phyloP scores from a whole-genome alignment of 106 monocot genomes.

The Hemerocallis citrina region DNA sequence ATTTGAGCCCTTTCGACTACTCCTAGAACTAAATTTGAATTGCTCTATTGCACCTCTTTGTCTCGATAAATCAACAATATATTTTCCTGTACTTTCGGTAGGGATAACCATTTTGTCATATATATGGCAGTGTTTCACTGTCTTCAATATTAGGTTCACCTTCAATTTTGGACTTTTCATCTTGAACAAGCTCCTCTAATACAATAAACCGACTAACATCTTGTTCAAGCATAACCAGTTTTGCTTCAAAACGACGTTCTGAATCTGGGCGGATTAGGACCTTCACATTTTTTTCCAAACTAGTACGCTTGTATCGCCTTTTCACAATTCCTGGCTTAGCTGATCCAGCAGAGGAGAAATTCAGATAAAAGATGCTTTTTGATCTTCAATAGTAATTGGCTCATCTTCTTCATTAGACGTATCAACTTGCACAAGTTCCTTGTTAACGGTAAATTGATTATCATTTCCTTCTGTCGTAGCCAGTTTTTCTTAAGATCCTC shows the following conservation, averaged over 20 bases:
- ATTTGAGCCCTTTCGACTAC: neutral
- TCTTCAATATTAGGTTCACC: too few relatives aligned
- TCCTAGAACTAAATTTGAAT: too few relatives aligned
- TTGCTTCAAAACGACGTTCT: neutral
- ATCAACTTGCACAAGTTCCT: neutral
- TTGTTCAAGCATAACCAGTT: neutral
- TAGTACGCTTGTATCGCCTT: too few relatives aligned
- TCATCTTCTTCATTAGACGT: neutral
- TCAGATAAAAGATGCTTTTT: neutral
- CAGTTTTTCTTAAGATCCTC: neutral
- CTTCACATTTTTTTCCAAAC: too few relatives aligned
- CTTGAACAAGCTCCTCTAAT: neutral
- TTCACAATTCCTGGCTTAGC: too few relatives aligned
- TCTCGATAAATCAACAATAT: too few relatives aligned
- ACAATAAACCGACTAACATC: neutral
- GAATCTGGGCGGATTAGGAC: too few relatives aligned
- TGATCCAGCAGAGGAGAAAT: too few relatives aligned
- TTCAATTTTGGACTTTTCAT: neutral
- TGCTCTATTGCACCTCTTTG: neutral
- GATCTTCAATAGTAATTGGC: neutral
- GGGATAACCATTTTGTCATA: too few relatives aligned
- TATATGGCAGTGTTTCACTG: too few relatives aligned
- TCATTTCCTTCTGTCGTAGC: neutral
- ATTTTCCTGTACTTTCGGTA: too few relatives aligned
- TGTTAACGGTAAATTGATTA: neutral